Evolutionary conservation across 164 flowering plant species (phyloP), one percentile per base, ranked within the genome.

Genomic region (Amborella trichopoda): DNA sequence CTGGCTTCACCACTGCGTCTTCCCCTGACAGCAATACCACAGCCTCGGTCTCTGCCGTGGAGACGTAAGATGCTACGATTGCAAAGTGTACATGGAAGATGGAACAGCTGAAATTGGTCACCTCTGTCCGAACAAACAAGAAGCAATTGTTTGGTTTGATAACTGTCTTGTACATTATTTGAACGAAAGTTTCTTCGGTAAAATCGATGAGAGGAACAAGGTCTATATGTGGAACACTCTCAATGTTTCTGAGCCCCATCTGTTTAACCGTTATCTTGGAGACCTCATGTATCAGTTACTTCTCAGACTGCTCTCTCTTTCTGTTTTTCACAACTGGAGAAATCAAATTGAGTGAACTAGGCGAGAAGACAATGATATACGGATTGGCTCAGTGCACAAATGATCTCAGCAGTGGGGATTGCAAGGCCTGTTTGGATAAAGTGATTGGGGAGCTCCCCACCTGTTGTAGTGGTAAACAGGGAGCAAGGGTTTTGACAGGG

Each of bases 351-450:
- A 28, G 53, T 0, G 13, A 19, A 19, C 16, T 28, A 11, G 56
- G 63, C n/a, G n/a, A n/a, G n/a, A n/a, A n/a, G n/a, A n/a, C n/a
- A 50, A 57, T 13, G 2, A 12, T 66, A 18, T 62, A 71, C 33
- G 40, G 48, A 9, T 52, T 64, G 2, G 70, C 20, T 3, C 74
- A 69, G 62, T 75, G 80, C 61, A 62, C 65, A 2, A 62, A 48
- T 19, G 67, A 72, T 58, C 19, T 69, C 55, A 25, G 61, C 3
- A 3, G 11, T 2, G 5, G 2, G 0, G 53, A 51, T 12, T 73
- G 78, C 32, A 10, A n/a, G 2, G 10, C 3, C 4, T 73, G 82
- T 28, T 56, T 76, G 3, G 4, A 6, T 0, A 16, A 2, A 1
- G 48, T 40, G 1, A 10, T 41, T 2, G 4, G 19, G 2, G 1